phyloP scores from a whole-genome alignment of 2,329 filamentous ascomycete species.

The Lecanoromycetidae sp. region DNA sequence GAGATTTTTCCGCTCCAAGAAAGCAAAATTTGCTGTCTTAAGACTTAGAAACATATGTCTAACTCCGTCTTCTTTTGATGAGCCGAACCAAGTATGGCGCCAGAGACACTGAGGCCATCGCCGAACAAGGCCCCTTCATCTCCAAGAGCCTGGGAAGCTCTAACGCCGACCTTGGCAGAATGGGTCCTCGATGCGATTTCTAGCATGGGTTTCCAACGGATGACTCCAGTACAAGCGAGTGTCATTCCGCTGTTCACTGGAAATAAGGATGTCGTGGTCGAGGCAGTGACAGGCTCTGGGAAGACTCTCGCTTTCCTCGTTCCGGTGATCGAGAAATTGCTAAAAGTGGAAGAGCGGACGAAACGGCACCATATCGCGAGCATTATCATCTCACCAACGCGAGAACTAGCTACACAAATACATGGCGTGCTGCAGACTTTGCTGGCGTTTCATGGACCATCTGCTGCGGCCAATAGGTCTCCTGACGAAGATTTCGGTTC shows the following conservation, averaged over 20 bases:
- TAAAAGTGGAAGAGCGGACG: slow-evolving; percentile 67
- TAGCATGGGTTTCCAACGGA: slow-evolving; percentile 69
- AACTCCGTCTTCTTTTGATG: not conserved
- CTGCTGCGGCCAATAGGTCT: slow-evolving; percentile 40
- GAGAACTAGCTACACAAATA: slow-evolving; percentile 86
- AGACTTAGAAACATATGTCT: not conserved
- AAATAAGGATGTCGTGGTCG: slow-evolving; percentile 86
- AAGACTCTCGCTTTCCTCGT: slow-evolving; percentile 82
- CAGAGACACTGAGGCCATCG: not conserved
- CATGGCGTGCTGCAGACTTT: slow-evolving; percentile 66
- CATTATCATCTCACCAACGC: slow-evolving; percentile 82
- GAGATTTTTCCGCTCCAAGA: not conserved
- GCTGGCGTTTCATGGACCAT: slow-evolving; percentile 70
- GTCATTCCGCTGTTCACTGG: slow-evolving; percentile 78
- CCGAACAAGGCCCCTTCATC: slow-evolving; percentile 31
- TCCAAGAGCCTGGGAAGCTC: slow-evolving; percentile 52
- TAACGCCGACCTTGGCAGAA: slow-evolving; percentile 59
- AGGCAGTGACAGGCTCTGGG: slow-evolving; percentile 82
- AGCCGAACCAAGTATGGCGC: not conserved
- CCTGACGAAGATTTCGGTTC: slow-evolving; percentile 32
- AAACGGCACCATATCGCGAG: slow-evolving; percentile 84
- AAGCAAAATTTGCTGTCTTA: not conserved
- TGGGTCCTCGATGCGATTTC: slow-evolving; percentile 79
- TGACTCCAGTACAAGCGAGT: slow-evolving; percentile 91
- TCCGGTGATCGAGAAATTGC: slow-evolving; percentile 67